A percentile compares a stretch with the other conserved stretches of the same genome.
phyloP scores from a whole-genome alignment of 1,139 yeast genomes.

The Candida mesenterica region DNA sequence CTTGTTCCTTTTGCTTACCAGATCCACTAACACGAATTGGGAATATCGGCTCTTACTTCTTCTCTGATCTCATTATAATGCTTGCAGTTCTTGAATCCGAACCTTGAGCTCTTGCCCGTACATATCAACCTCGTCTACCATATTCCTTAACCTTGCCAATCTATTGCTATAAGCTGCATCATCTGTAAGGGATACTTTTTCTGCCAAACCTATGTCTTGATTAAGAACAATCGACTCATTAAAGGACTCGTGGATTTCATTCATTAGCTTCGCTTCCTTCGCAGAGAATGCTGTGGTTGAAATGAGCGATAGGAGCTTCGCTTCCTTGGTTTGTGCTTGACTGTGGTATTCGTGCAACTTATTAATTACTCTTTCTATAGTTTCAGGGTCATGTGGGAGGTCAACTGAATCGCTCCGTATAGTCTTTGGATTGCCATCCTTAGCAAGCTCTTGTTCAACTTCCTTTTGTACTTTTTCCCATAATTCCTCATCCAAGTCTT shows the following conservation, averaged over 20 bases:
- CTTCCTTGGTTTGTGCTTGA: constrained; percentile 10
- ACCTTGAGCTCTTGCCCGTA: too few species aligned
- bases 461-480: constrained; percentile 26
- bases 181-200: constrained; percentile 26
- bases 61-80: too few species aligned
- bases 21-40: too few species aligned
- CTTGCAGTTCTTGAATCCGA: too few species aligned
- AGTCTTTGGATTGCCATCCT: neutral
- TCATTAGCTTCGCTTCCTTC: constrained; percentile 24
- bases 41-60: too few species aligned
- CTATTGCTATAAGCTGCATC: constrained; percentile 27
- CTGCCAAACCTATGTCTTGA: constrained; percentile 21
- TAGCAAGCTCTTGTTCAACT: constrained; percentile 18
- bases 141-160: constrained; percentile 30
- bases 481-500: constrained; percentile 42
- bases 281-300: constrained; percentile 11
- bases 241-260: constrained; percentile 22
- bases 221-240: constrained; percentile 24
- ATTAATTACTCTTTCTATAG: constrained; percentile 11
- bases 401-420: neutral
- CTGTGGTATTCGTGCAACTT: constrained; percentile 17
- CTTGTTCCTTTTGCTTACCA: too few species aligned
- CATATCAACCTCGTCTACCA: constrained; percentile 36
- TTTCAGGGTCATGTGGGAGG: too few species aligned
- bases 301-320: constrained; percentile 5